phyloP scores from a whole-genome alignment of 768 basidiomycete species.

The Pholiota conissans region DNA sequence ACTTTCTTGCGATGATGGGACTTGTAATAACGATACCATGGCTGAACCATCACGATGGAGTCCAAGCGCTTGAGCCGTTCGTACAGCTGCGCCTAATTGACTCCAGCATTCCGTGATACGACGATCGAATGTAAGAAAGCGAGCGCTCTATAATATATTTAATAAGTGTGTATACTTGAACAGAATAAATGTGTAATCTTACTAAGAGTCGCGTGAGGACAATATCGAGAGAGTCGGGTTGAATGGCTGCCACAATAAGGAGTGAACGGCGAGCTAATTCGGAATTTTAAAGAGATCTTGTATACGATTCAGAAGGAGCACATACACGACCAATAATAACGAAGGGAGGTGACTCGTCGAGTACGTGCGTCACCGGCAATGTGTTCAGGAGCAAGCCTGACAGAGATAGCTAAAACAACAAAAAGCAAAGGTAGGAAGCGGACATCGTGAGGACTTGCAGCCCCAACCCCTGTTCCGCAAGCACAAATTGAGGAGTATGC shows the following conservation, averaged over 20 bases:
- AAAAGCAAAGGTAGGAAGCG: constrained; percentile 91
- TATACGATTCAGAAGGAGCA: constrained; percentile 14
- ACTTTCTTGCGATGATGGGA: no score
- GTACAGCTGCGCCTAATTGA: constrained; percentile 88
- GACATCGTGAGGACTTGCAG: constrained; percentile 71
- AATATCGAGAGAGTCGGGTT: constrained; percentile 89
- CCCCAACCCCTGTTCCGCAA: constrained; percentile 58
- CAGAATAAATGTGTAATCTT: constrained; percentile 25
- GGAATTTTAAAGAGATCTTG: constrained; percentile 15
- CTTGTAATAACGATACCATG: constrained; percentile 50
- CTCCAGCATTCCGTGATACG: constrained; percentile 96
- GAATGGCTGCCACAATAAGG: constrained; percentile 89
- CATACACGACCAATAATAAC: constrained; percentile 97
- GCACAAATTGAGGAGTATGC: constrained; percentile 65
- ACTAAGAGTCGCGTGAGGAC: constrained; percentile 91
- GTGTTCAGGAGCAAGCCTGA: constrained; percentile 80
- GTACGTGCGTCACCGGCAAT: constrained; percentile 79
- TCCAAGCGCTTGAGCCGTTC: constrained; percentile 92
- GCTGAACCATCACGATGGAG: constrained; percentile 86
- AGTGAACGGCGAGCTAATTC: constrained; percentile 77
- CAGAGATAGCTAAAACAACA: constrained; percentile 87
- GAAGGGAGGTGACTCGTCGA: constrained; percentile 75
- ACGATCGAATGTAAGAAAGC: constrained; percentile 69
- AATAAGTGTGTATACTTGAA: not conserved
- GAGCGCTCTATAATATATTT: constrained; percentile 41